Conservation (phyloP, 2,329 filamentous ascomycete genomes). For the Chaetomiaceae sp. region DNA sequence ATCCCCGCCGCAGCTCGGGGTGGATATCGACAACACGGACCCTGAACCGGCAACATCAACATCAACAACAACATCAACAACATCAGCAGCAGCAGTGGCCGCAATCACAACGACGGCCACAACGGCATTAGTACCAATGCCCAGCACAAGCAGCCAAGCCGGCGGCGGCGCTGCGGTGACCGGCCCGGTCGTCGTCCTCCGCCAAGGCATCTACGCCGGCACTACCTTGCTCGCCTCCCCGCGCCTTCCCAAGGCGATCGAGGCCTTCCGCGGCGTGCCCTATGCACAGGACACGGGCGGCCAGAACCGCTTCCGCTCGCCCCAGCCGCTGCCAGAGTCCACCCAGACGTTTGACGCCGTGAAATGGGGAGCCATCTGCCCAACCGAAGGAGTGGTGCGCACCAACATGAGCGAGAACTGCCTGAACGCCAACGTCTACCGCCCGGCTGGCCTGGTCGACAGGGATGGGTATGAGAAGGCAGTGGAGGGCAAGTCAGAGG, state of each 20-base stretch:
- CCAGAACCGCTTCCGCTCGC: slow-evolving; percentile 43
- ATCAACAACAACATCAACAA: background rate
- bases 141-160: too few species aligned
- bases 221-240: slow-evolving; percentile 27
- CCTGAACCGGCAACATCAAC: background rate
- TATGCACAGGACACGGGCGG: slow-evolving; percentile 41
- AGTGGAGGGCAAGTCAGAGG: background rate
- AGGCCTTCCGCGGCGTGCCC: slow-evolving; percentile 47
- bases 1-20: too few species aligned
- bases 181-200: slow-evolving; percentile 29
- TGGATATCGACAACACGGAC: too few species aligned
- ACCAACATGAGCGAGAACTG: slow-evolving; percentile 43
- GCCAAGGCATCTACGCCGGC: slow-evolving; percentile 40
- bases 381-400: slow-evolving; percentile 28
- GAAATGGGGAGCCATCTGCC: slow-evolving; percentile 37
- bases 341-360: slow-evolving; percentile 31
- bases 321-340: slow-evolving; percentile 30
- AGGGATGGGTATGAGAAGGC: slow-evolving; percentile 21
- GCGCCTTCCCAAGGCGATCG: slow-evolving; percentile 35
- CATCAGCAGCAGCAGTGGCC: background rate
- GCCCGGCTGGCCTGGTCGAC: slow-evolving; percentile 32
- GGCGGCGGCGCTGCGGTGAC: background rate
- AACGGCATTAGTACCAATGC: too few species aligned
- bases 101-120: too few species aligned
- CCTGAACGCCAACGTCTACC: slow-evolving; percentile 48